Percentiles rank a stretch among this genome's conserved stretches.
Evolutionary conservation across 78 protist species (phyloP).

Genomic region (Tieghemostelium lacteum): DNA sequence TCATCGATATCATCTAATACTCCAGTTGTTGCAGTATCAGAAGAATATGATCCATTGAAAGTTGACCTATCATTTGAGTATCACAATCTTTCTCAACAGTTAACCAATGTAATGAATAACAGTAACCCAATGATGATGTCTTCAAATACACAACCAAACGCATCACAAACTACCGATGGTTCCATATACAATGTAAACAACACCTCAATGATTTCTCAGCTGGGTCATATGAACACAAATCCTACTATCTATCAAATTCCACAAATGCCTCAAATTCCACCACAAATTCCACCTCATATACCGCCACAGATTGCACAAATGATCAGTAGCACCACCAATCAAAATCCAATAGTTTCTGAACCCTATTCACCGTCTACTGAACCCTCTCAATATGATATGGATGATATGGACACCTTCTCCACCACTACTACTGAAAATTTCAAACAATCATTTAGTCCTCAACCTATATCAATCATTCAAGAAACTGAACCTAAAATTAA

Average conservation of each 20-base stretch:
- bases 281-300: background rate
- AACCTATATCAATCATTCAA: no score
- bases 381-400: background rate
- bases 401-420: background rate
- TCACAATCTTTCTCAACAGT: no score
- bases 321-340: background rate
- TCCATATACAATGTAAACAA: background rate
- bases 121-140: no score
- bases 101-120: no score
- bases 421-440: conserved; percentile 19
- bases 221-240: background rate
- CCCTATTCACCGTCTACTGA: background rate
- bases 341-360: conserved; percentile 5
- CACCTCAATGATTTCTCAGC: background rate
- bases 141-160: no score
- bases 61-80: no score
- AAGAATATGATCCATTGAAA: no score
- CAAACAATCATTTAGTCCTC: no score
- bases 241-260: background rate
- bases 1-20: no score
- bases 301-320: background rate
- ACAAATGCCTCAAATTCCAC: no score
- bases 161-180: background rate
- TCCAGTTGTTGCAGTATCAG: no score
- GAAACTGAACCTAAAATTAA: no score